A percentile compares a stretch with the other conserved stretches of the same genome.
phyloP scores from a whole-genome alignment of 2,329 filamentous ascomycete genomes.

The Monilinia polystroma region DNA sequence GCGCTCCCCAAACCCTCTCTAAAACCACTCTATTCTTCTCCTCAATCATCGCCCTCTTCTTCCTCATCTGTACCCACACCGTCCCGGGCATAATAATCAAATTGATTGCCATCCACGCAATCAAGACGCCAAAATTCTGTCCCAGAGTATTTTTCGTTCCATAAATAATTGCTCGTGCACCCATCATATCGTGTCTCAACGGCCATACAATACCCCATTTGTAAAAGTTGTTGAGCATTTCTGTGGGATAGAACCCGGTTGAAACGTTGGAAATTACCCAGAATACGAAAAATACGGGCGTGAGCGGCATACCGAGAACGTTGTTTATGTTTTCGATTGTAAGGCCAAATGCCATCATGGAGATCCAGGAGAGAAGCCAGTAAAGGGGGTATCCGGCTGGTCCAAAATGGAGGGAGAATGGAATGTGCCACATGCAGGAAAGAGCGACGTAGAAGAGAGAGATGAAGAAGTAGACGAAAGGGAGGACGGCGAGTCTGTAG shows the following conservation, averaged over 20 bases:
- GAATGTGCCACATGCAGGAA: conserved; percentile 29
- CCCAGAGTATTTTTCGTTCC: conserved; percentile 29
- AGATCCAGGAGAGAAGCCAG: conserved; percentile 30
- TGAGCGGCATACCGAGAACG: conserved; percentile 28
- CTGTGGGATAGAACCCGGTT: conserved; percentile 29
- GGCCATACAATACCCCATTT: conserved; percentile 29
- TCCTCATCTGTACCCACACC: conserved; percentile 29
- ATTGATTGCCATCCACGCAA: conserved; percentile 27
- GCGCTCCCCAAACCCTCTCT: conserved; percentile 26
- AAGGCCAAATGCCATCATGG: conserved; percentile 31
- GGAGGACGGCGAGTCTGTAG: conserved; percentile 27
- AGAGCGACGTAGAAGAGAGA: conserved; percentile 28
- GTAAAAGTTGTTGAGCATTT: conserved; percentile 29
- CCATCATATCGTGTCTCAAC: conserved; percentile 28
- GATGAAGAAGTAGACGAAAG: conserved; percentile 27
- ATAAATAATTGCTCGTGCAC: conserved; percentile 27
- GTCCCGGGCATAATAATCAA: conserved; percentile 28
- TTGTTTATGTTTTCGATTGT: conserved; percentile 30
- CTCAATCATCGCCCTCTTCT: conserved; percentile 19
- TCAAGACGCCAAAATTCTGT: conserved; percentile 27
- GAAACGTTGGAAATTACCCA: conserved; percentile 31
- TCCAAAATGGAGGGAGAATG: conserved; percentile 27
- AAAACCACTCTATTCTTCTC: conserved; percentile 25
- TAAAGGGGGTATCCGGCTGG: conserved; percentile 28
- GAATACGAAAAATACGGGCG: conserved; percentile 30